These are phyloP conservation scores for Skeletonema menzelii DNA, from an alignment of 108 stramenopile species.

Conservation along the genomic window DNA sequence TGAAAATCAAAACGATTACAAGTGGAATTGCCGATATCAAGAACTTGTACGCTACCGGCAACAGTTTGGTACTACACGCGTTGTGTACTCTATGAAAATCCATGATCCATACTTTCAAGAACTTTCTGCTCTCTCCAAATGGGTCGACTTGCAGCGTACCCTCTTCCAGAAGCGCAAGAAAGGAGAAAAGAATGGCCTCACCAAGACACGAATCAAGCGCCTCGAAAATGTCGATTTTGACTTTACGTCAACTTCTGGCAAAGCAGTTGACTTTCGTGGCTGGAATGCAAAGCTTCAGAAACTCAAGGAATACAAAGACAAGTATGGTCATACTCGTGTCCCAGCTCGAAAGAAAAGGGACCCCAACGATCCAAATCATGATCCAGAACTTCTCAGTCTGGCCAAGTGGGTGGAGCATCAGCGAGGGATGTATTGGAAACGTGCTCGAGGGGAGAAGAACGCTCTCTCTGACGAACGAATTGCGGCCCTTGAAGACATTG, in stretches of 20 bases:
- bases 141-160: constrained; percentile 15
- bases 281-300: constrained; percentile 21
- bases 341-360: neutral
- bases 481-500: constrained; percentile 18
- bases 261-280: constrained; percentile 12
- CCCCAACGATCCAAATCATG: constrained; percentile 3
- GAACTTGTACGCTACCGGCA: neutral
- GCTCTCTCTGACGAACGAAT: constrained; percentile 22
- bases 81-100: neutral
- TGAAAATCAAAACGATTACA: neutral
- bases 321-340: constrained; percentile 20
- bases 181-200: constrained; percentile 15
- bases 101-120: neutral
- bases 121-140: constrained; percentile 13
- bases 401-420: constrained; percentile 30
- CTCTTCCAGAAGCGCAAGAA: constrained; percentile 4
- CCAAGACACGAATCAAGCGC: constrained; percentile 19
- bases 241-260: neutral
- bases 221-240: constrained; percentile 16
- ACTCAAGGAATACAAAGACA: constrained; percentile 10
- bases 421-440: constrained; percentile 12
- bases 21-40: neutral
- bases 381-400: neutral
- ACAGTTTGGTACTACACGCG: constrained; percentile 13
- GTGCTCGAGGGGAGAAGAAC: constrained; percentile 17